These are phyloP conservation scores for Neonectria faginata DNA, from an alignment of 2,329 filamentous ascomycete species.

Conservation along the genomic window DNA sequence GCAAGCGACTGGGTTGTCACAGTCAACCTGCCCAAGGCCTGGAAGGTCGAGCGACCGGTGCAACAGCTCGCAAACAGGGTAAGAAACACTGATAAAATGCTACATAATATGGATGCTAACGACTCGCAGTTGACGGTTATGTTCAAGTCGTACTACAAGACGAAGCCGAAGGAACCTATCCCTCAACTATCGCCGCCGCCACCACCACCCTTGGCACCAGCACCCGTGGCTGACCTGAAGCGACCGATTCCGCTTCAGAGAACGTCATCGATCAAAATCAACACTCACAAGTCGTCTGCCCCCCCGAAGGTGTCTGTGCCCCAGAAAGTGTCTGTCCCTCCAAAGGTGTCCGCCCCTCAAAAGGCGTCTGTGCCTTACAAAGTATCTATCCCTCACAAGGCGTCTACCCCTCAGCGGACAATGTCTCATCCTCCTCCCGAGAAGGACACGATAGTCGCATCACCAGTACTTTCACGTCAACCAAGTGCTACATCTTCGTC, in stretches of 20 bases:
- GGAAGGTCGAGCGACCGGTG: constrained; percentile 53
- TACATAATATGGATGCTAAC: constrained; percentile 33
- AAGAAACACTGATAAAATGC: constrained; percentile 34
- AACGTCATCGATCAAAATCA: constrained; percentile 56
- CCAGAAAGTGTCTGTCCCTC: constrained; percentile 25
- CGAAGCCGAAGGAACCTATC: constrained; percentile 48
- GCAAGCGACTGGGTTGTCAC: constrained; percentile 57
- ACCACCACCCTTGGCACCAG: constrained; percentile 19
- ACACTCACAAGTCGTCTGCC: constrained; percentile 47
- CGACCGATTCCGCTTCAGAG: constrained; percentile 46
- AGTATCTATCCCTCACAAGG: constrained; percentile 42
- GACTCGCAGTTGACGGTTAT: constrained; percentile 49
- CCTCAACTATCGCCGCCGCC: constrained; percentile 36
- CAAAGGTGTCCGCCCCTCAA: constrained; percentile 43
- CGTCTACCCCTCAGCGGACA: constrained; percentile 39
- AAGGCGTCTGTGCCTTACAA: neutral
- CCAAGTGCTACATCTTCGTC: constrained; percentile 39
- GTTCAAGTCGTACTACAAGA: constrained; percentile 56
- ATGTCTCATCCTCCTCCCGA: constrained; percentile 31
- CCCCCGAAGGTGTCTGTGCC: constrained; percentile 17
- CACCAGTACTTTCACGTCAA: constrained; percentile 40
- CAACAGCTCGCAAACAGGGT: constrained; percentile 53
- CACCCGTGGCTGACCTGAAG: constrained; percentile 43
- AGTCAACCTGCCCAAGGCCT: constrained; percentile 55
- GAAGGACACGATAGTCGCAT: constrained; percentile 46